Percentiles rank a stretch among this genome's conserved stretches.
Conservation (phyloP, 345 rosid genomes). For the Aegle marmelos region DNA sequence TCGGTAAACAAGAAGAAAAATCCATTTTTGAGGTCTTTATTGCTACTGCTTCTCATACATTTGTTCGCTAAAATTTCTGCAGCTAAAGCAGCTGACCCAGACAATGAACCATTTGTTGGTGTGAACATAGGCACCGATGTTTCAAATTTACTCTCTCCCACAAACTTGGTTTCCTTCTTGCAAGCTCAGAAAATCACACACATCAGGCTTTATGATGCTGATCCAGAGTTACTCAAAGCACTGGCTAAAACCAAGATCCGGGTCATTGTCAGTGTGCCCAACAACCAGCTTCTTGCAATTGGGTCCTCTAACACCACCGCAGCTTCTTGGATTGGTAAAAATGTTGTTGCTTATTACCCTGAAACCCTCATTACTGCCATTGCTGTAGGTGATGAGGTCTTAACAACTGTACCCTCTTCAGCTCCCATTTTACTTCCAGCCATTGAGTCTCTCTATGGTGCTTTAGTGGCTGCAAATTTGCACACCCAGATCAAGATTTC, state of each 20-base stretch:
- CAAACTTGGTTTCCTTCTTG: slow-evolving; percentile 58
- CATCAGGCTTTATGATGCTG: slow-evolving; percentile 75
- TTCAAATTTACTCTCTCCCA: slow-evolving; percentile 46
- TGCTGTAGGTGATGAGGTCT: slow-evolving; percentile 91
- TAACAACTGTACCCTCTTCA: slow-evolving; percentile 84
- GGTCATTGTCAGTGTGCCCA: slow-evolving; percentile 84
- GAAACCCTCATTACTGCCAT: slow-evolving; percentile 64
- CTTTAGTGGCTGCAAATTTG: slow-evolving; percentile 90
- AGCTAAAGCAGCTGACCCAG: slow-evolving; percentile 40
- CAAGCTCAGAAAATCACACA: slow-evolving; percentile 74
- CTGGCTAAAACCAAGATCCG: slow-evolving; percentile 84
- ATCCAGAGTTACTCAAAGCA: slow-evolving; percentile 72
- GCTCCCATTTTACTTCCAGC: slow-evolving; percentile 83
- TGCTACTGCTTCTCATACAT: neutral
- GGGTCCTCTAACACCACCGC: slow-evolving; percentile 90
- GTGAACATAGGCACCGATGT: slow-evolving; percentile 83
- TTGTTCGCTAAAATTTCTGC: slow-evolving; percentile 9
- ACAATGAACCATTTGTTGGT: slow-evolving; percentile 75
- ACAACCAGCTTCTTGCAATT: slow-evolving; percentile 90
- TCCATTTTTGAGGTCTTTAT: neutral
- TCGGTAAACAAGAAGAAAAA: neutral
- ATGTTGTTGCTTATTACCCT: slow-evolving; percentile 81
- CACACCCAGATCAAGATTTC: slow-evolving; percentile 82
- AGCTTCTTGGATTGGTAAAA: slow-evolving; percentile 79
- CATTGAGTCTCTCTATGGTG: slow-evolving; percentile 74